Base-by-base conservation (phyloP, 2,329 filamentous ascomycete genomes). In the Clonostachys sp. region DNA sequence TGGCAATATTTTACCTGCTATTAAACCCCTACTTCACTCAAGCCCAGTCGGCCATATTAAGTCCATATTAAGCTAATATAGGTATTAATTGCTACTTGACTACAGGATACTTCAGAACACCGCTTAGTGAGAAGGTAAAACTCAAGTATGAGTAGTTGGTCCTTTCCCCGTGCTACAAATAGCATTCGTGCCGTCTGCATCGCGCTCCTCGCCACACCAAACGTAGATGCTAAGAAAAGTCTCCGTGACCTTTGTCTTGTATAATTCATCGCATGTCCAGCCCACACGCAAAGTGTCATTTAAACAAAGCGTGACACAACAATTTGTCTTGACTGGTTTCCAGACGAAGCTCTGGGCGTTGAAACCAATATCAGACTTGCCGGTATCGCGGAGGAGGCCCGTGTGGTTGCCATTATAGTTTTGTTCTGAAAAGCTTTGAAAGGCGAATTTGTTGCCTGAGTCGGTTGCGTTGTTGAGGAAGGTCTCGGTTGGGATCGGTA, bases 391-490 rank as follows among this genome's bases (percentile, higher is more conserved):
- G 38, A 56, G 45, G 33, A 66, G 42, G 1, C 46, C n/a, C 5
- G 63, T 61, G 20, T 41, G 44, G 0, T 53, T 46, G 14, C 62
- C 62, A 3, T 13, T 30, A 48, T 56, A 65, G 39, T 60, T 52
- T 4, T 41, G 2, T 7, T 50, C 49, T 1, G 57, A 54, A 42
- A 59, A 67, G 8, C 49, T 63, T 45, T 67, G 65, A 56, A 68
- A 67, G 5, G 55, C 56, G 18, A 61, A 58, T 2, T 43, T 41
- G 14, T 24, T 33, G 8, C 13, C 9, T 0, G 55, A 53, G 8
- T 36, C 46, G 12, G 55, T 60, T 40, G 50, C 46, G 51, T 58
- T 60, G 51, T 57, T 57, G 40, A 61, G 51, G 47, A 60, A 55
- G 24, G 24, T 30, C 0, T 48, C 51, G 17, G 34, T n/a, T 13